Percentiles rank a stretch among this genome's conserved stretches.
These are phyloP conservation scores for Daldinia sp. DNA, from an alignment of 2,329 filamentous ascomycete genomes.

Conservation along the genomic window DNA sequence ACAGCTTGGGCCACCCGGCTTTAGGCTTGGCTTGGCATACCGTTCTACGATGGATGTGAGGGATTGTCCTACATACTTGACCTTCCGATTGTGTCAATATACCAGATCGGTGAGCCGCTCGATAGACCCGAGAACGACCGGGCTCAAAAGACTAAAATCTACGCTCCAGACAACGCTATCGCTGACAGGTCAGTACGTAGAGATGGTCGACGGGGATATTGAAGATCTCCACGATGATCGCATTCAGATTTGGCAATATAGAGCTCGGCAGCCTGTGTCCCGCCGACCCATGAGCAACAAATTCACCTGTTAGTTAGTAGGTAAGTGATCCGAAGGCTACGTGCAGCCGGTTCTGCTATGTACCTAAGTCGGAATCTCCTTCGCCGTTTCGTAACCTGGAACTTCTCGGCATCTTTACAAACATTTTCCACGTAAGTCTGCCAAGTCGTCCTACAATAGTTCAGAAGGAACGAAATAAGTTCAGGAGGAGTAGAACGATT, in stretches of 20 bases:
- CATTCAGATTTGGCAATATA: constrained; percentile 1
- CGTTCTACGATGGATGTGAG: too few species aligned
- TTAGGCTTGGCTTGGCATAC: constrained; percentile 10
- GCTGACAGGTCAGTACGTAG: not conserved
- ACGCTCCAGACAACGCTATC: not conserved
- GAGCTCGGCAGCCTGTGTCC: not conserved
- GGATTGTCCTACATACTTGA: constrained; percentile 4
- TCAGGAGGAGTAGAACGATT: not conserved
- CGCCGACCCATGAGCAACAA: not conserved
- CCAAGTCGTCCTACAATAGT: constrained; percentile 3
- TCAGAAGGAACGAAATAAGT: not conserved
- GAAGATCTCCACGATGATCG: constrained; percentile 3
- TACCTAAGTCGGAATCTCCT: constrained; percentile 22
- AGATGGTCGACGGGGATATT: constrained; percentile 1
- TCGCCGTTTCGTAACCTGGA: constrained; percentile 24
- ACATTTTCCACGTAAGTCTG: not conserved
- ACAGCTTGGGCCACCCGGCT: not conserved
- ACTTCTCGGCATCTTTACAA: not conserved
- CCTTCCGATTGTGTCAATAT: constrained; percentile 13
- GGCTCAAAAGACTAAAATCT: not conserved
- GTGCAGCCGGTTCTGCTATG: constrained; percentile 2
- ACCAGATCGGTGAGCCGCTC: constrained; percentile 12
- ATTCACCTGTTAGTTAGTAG: not conserved
- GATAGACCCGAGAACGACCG: constrained; percentile 11
- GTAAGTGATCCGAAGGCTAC: constrained; percentile 4